These are phyloP conservation scores for Tetracentron sinense DNA, from an alignment of 164 flowering plant genomes.

Conservation along the genomic window DNA sequence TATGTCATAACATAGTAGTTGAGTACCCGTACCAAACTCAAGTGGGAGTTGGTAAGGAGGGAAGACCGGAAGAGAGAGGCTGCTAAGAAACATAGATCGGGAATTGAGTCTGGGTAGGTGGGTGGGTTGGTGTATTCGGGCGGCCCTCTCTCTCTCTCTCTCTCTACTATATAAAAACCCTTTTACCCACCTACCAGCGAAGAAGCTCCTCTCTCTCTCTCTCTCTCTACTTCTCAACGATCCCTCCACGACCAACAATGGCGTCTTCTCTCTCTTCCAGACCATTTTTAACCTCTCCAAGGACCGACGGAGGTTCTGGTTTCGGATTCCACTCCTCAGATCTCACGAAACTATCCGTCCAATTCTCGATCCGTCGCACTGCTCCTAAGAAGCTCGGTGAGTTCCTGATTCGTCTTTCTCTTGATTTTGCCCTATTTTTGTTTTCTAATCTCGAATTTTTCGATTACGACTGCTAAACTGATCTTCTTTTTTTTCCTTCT, in stretches of 20 bases:
- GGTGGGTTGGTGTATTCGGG: not conserved
- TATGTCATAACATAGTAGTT: not conserved
- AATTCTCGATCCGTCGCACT: constrained; percentile 31
- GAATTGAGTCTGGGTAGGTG: not conserved
- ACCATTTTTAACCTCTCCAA: constrained; percentile 32
- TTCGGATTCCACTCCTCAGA: constrained; percentile 33
- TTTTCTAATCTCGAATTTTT: not conserved
- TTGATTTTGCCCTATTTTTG: not conserved
- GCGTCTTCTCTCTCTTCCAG: constrained; percentile 55
- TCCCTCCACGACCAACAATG: constrained; percentile 27
- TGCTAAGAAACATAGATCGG: not conserved
- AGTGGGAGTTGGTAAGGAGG: not conserved
- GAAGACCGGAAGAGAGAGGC: not conserved
- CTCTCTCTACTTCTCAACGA: not conserved
- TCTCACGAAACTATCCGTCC: constrained; percentile 31
- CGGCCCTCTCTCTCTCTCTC: not conserved
- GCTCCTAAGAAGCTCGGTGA: constrained; percentile 45
- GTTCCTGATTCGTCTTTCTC: not conserved
- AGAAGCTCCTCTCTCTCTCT: not conserved
- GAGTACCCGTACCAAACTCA: not conserved
- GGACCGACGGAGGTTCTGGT: constrained; percentile 26
- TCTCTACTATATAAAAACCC: not conserved
- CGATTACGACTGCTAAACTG: not conserved
- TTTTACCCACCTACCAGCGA: not conserved
- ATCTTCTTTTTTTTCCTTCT: no score